Percentiles rank a stretch among this genome's conserved stretches.
phyloP scores from a whole-genome alignment of 257 asterid species.

The Anisodus acutangulus region DNA sequence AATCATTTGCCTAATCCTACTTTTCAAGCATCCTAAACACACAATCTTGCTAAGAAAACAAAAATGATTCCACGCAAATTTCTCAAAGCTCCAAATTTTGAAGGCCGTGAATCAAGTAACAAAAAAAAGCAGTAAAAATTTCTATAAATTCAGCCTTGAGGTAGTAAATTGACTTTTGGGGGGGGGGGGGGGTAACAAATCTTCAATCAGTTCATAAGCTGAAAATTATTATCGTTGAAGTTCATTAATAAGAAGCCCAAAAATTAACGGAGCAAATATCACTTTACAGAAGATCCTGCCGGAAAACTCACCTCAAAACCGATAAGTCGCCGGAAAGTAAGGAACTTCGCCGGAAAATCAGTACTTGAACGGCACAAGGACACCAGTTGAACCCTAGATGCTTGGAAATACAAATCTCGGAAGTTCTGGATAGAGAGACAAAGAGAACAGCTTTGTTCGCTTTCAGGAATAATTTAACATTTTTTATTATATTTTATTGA shows the following conservation, averaged over 20 bases:
- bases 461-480: neutral
- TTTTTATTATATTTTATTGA: conserved; percentile 23
- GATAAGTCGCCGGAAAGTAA: conserved; percentile 2
- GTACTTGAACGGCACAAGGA: neutral
- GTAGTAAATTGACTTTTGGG: no score
- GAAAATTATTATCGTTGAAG: neutral
- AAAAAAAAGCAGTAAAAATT: no score
- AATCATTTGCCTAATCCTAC: neutral
- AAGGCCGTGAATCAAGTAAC: neutral
- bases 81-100: conserved; percentile 1
- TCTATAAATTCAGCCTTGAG: no score
- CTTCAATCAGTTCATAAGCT: no score
- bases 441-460: conserved; percentile 24
- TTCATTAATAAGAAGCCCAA: neutral
- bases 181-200: no score
- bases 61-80: neutral
- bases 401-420: conserved; percentile 53
- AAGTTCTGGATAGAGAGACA: conserved; percentile 49
- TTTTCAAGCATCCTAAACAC: neutral
- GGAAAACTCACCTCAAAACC: conserved; percentile 53
- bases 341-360: conserved; percentile 25
- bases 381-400: conserved; percentile 42
- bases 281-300: conserved; percentile 36
- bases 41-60: neutral
- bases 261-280: conserved; percentile 21